Conservation (phyloP, 306 rosid species). For the Neltuma alba region DNA sequence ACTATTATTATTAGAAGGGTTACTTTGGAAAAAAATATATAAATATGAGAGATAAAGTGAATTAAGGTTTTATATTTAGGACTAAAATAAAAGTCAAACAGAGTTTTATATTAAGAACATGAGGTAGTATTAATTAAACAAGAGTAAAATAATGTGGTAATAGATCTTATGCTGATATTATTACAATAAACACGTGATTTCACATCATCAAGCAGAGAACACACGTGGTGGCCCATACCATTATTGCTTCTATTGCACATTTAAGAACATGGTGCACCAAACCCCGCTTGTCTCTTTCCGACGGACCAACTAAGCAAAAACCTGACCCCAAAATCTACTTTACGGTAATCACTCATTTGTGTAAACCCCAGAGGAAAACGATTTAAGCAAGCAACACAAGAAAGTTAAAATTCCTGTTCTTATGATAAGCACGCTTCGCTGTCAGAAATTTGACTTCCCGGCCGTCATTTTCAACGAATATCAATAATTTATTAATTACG, state of each 20-base stretch:
- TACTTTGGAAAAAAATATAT: too few relatives aligned
- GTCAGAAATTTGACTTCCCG: neutral
- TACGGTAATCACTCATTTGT: neutral
- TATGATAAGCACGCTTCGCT: neutral
- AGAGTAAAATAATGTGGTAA: too few relatives aligned
- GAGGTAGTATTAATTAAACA: too few relatives aligned
- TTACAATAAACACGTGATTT: neutral
- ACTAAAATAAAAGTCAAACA: too few relatives aligned
- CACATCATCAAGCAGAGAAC: neutral
- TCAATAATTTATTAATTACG: neutral
- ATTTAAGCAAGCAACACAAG: neutral
- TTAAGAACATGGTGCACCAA: neutral
- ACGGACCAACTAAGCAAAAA: neutral
- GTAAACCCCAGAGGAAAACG: neutral
- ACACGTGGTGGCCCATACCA: neutral
- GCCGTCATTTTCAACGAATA: neutral
- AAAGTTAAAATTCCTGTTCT: neutral
- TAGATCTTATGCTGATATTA: too few relatives aligned
- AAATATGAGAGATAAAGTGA: too few relatives aligned
- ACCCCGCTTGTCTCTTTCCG: neutral
- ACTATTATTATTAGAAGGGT: too few relatives aligned
- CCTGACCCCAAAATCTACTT: neutral
- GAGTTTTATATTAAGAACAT: too few relatives aligned
- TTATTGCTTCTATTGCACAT: neutral
- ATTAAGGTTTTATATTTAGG: too few relatives aligned